Evolutionary conservation across 148 eudicot genomes (phyloP).

Genomic region (Amaranthus hypochondriacus): DNA sequence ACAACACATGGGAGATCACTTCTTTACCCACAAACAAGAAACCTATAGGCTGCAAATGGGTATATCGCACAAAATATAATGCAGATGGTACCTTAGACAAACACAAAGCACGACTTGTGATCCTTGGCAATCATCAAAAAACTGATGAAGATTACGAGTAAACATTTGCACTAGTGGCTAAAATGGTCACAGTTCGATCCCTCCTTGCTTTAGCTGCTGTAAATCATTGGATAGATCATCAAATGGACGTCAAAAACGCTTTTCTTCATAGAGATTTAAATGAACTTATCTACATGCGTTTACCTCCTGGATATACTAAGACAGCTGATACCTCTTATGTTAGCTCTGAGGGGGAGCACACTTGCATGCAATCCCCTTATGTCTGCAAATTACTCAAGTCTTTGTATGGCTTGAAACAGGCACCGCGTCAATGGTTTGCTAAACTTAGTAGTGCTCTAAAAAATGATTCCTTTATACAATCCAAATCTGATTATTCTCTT

Average conservation of each 20-base stretch:
- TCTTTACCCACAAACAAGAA: background rate
- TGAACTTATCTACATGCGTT: too few relatives aligned
- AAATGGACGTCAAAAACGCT: background rate
- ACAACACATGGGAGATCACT: background rate
- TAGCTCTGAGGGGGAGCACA: too few relatives aligned
- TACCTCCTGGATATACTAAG: too few relatives aligned
- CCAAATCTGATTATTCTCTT: background rate
- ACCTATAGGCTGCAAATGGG: background rate
- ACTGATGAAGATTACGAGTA: too few relatives aligned
- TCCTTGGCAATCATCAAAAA: too few relatives aligned
- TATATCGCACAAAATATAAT: background rate
- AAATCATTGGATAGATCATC: too few relatives aligned
- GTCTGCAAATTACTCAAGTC: background rate
- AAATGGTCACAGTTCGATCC: too few relatives aligned
- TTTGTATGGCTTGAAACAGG: background rate
- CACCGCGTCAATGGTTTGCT: background rate
- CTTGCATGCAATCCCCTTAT: too few relatives aligned
- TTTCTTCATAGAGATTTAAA: too few relatives aligned
- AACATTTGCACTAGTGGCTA: too few relatives aligned
- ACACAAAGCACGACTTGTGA: background rate
- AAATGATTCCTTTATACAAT: background rate
- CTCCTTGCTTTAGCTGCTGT: too few relatives aligned
- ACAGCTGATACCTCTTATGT: too few relatives aligned
- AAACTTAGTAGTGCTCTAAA: background rate
- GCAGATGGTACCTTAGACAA: background rate